Base-by-base conservation (phyloP, 2,329 filamentous ascomycete species). In the Hymenoscyphus linearis region DNA sequence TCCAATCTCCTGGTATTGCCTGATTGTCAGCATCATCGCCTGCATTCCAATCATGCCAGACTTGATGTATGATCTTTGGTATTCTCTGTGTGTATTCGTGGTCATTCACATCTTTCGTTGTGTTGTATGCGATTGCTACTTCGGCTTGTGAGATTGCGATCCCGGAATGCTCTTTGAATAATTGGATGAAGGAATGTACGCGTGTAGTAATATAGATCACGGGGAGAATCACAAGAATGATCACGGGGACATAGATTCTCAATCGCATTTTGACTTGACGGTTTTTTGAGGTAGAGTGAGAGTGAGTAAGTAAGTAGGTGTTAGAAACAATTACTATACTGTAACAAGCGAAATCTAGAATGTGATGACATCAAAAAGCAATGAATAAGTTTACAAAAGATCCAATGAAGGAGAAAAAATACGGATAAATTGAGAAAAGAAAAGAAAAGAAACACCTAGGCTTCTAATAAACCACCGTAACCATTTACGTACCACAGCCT, bases 11-110 rank as follows among this genome's bases (percentile, higher is more conserved):
- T 0, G 88, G 88, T 44, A 91, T 85, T 6, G 27, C 25, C 26
- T 53, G 25, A 31, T 34, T 53, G n/a, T 34, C 27, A 52, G 80
- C 84, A 60, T 86, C 82, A 71, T 89, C 90, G 69, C 83, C 83
- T 74, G 87, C 88, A 5, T 59, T 57, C 65, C 64, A 66, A 58
- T 61, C 44, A 57, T 65, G 65, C 40, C 40, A 88, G 89, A 66
- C 60, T 72, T 90, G 88, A 76, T 91, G 88, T 47, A 91, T 87
- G 69, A 91, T 90, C 74, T 87, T 88, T 57, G 86, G 86, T 55
- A 90, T 88, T 64, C 87, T 73, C 66, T 85, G 82, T 10, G 79
- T 80, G 16, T 80, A 77, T 55, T 77, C 75, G 66, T 80, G 80
- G 67, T 35, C 22, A 18, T 53, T 53, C 18, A 25, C 40, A 47